These are phyloP conservation scores for Fusarium tanahbumbuense DNA, from an alignment of 2,329 filamentous ascomycete genomes.

Conservation along the genomic window DNA sequence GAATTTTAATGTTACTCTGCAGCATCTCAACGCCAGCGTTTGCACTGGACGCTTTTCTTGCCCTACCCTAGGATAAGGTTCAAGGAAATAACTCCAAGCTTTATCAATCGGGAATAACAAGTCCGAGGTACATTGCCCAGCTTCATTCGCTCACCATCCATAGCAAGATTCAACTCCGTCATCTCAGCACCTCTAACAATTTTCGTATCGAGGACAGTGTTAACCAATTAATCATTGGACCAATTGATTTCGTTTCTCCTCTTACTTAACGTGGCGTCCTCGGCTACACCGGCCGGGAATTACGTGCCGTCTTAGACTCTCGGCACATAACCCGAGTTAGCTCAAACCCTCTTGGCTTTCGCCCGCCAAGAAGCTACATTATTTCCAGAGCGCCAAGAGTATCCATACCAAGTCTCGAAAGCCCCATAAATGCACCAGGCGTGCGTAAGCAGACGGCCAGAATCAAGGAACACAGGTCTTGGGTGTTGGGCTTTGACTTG, in stretches of 20 bases:
- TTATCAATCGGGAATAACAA: no score
- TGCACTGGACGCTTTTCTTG: no score
- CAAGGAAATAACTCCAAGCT: no score
- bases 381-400: not conserved
- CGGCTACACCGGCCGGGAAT: constrained; percentile 29
- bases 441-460: not conserved
- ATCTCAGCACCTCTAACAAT: not conserved
- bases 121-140: no score
- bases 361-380: not conserved
- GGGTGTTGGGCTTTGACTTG: not conserved
- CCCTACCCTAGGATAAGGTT: no score
- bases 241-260: no score
- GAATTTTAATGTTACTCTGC: no score
- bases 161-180: fast-evolving
- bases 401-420: not conserved
- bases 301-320: constrained; percentile 13
- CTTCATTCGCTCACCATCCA: no score
- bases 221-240: not conserved
- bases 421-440: constrained; percentile 2
- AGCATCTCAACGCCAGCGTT: no score
- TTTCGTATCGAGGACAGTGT: fast-evolving
- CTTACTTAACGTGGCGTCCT: not conserved
- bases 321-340: constrained; percentile 19
- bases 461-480: constrained; percentile 3
- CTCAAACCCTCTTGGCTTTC: not conserved